These are phyloP conservation scores for Rhizopus delemar DNA, from an alignment of 371 early-diverging fungal species.

Conservation along the genomic window DNA sequence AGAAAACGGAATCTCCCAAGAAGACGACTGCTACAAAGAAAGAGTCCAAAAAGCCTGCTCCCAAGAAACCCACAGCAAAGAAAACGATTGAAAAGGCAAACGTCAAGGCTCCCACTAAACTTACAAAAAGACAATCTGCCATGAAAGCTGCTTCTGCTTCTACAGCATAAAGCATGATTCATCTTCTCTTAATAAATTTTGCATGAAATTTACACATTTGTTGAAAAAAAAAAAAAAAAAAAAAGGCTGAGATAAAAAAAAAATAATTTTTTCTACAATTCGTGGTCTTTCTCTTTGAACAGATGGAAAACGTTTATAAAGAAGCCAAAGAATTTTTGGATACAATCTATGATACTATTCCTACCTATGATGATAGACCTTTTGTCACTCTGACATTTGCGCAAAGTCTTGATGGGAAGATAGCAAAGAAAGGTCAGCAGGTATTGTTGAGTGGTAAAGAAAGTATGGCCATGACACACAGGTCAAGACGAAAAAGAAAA, in stretches of 20 bases:
- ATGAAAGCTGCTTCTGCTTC: constrained; percentile 2
- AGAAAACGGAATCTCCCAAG: constrained; percentile 31
- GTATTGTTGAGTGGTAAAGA: constrained; percentile 73
- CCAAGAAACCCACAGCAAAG: constrained; percentile 53
- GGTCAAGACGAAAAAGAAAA: constrained; percentile 26
- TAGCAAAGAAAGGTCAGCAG: constrained; percentile 65
- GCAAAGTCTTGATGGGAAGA: constrained; percentile 89
- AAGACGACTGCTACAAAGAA: constrained; percentile 6
- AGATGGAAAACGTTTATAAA: constrained; percentile 4
- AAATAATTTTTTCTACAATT: too few relatives aligned
- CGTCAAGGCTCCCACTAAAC: constrained; percentile 37
- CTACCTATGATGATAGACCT: constrained; percentile 1
- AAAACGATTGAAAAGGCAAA: constrained; percentile 19
- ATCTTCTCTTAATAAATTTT: too few relatives aligned
- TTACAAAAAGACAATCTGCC: constrained; percentile 2
- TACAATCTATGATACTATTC: constrained; percentile 7
- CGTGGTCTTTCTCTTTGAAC: too few relatives aligned
- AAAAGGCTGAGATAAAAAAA: not conserved
- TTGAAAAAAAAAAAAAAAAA: not conserved
- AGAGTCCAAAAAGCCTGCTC: constrained; percentile 48
- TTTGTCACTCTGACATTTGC: constrained; percentile 54
- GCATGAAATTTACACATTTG: not conserved
- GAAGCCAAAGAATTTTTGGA: constrained; percentile 21
- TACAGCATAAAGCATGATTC: not conserved
- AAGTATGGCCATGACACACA: constrained; percentile 80